Evolutionary conservation across 2,329 filamentous ascomycete genomes (phyloP), one percentile per base, ranked within the genome.

Genomic region (Diaporthe sp.): DNA sequence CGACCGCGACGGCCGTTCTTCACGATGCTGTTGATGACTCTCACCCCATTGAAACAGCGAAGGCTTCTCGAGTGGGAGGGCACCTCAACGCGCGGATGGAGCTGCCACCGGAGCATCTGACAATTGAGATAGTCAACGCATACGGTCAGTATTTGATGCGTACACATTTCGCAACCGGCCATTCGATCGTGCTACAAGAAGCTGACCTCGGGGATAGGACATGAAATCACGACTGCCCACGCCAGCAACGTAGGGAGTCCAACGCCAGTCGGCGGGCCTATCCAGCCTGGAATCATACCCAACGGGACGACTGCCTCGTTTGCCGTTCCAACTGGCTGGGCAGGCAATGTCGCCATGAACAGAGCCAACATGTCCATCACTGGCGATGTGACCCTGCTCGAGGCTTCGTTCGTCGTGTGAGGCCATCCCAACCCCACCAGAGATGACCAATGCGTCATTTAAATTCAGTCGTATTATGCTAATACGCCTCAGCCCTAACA

Each of bases 291-390:
- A 2, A 74, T 71, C 13, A 58, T 80, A 10, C 72, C 76, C 30
- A 50, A 68, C 1, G 73, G 76, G 17, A 61, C 55, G 0, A 67
- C 71, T 1, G 75, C 71, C 15, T 55, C 70, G 0, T 77, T 78
- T 33, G 77, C 74, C 10, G 77, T 77, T 1, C 78, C 77, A 2
- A 78, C 76, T n/a, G 75, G 74, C 42, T 79, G 77, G 73, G 75
- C 77, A 13, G 78, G 78, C 28, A 78, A 74, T 10, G 61, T 79
- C 4, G 78, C 77, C 70, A 42, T 79, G 52, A 75, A 70, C 40
- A 73, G 75, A 17, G 76, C 61, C 40, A 42, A 52, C 17, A 33
- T 66, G 45, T n/a, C 66, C 2, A 58, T 60, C 22, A 72, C 70
- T 40, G 78, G 76, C 33, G 68, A 66, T 5, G 73, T 42, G 50